phyloP scores from a whole-genome alignment of 768 basidiomycete genomes.

The Cyathus striatus region DNA sequence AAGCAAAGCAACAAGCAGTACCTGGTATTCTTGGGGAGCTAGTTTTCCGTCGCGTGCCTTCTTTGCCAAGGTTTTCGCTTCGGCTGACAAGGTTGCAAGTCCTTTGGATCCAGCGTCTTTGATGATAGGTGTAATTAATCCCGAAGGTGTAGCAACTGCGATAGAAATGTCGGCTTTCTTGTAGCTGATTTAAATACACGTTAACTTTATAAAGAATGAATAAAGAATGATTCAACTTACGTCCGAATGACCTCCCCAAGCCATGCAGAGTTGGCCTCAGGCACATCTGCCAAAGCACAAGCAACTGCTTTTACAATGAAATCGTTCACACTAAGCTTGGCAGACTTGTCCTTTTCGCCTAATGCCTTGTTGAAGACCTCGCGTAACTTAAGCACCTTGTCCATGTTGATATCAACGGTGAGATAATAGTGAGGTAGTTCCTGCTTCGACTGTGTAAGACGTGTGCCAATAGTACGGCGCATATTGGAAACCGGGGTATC shows the following conservation, averaged over 20 bases:
- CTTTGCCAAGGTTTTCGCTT: constrained; percentile 88
- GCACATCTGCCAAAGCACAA: constrained; percentile 89
- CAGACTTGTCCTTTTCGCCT: constrained; percentile 80
- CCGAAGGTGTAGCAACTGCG: constrained; percentile 93
- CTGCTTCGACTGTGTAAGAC: constrained; percentile 90
- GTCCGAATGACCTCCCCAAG: constrained; percentile 92
- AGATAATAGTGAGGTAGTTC: constrained; percentile 97
- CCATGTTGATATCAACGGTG: constrained; percentile 94
- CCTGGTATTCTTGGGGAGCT: constrained; percentile 94
- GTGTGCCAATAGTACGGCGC: constrained; percentile 87
- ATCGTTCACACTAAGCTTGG: constrained; percentile 97
- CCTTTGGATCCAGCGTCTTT: constrained; percentile 93
- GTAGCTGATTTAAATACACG: constrained; percentile 52
- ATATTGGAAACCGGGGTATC: constrained; percentile 92
- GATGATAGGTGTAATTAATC: constrained; percentile 96
- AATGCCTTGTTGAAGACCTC: constrained; percentile 93
- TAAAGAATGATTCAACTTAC: constrained; percentile 42
- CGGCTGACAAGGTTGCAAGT: constrained; percentile 85
- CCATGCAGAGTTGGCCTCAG: constrained; percentile 98
- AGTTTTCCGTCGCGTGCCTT: constrained; percentile 97
- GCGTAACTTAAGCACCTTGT: constrained; percentile 88
- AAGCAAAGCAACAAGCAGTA: constrained; percentile 18
- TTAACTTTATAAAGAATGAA: background rate
- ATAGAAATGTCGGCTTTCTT: constrained; percentile 96
- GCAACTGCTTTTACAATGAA: constrained; percentile 95